These are phyloP conservation scores for Luzula sylvatica DNA, from an alignment of 176 grass and related monocot genomes.

Conservation along the genomic window DNA sequence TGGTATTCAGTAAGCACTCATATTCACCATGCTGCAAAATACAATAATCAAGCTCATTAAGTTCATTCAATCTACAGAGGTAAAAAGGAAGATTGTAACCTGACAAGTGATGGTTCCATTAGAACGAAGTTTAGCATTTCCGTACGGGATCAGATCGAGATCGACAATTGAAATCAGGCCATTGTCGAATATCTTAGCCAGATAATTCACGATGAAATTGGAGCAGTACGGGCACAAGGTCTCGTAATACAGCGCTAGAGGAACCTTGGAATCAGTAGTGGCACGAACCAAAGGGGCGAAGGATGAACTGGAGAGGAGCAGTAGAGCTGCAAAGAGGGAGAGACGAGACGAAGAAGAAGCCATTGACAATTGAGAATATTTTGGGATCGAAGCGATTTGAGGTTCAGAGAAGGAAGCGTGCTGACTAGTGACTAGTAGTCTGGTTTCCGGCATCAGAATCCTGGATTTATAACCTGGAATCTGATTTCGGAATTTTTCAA, in stretches of 20 bases:
- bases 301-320: neutral
- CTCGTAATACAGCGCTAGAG: slow-evolving; percentile 83
- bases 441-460: no score
- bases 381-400: no score
- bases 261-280: slow-evolving; percentile 22
- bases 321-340: slow-evolving; percentile 4
- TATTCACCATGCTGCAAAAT: slow-evolving; percentile 60
- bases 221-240: slow-evolving; percentile 63
- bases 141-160: slow-evolving; percentile 68
- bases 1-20: slow-evolving; percentile 82
- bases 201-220: slow-evolving; percentile 57
- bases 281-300: neutral
- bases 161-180: slow-evolving; percentile 50
- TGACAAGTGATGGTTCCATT: slow-evolving; percentile 65
- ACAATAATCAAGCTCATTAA: neutral
- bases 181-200: slow-evolving; percentile 52
- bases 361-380: no score
- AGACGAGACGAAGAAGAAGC: neutral
- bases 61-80: neutral
- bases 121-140: slow-evolving; percentile 49
- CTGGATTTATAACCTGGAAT: no score
- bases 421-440: no score
- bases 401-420: no score
- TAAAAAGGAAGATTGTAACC: neutral
- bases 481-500: no score